Evolutionary conservation across 768 basidiomycete species (phyloP).

Genomic region (Termitomyces sp.): DNA sequence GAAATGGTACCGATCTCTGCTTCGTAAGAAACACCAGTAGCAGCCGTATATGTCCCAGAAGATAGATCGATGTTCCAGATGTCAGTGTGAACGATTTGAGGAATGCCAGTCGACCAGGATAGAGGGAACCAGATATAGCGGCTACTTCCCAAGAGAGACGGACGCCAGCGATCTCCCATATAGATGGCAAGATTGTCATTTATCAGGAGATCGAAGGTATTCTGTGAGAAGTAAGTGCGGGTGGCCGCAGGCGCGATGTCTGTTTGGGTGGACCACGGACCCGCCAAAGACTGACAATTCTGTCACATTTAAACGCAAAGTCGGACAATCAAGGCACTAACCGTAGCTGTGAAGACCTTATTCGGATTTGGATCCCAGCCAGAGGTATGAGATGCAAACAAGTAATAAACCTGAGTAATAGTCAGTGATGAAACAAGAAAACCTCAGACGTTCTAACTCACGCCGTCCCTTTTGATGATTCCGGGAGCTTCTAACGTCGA

Average conservation of each 20-base stretch:
- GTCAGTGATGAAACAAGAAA: neutral
- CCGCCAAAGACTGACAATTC: conserved; percentile 38
- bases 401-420: conserved; percentile 40
- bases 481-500: conserved; percentile 59
- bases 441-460: conserved; percentile 13
- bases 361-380: conserved; percentile 61
- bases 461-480: conserved; percentile 53
- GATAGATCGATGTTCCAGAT: conserved; percentile 50
- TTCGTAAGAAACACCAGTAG: conserved; percentile 48
- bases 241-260: conserved; percentile 49
- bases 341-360: conserved; percentile 49
- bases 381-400: conserved; percentile 56
- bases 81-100: conserved; percentile 49
- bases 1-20: conserved; percentile 47
- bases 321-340: conserved; percentile 18
- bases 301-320: neutral
- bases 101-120: conserved; percentile 47
- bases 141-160: conserved; percentile 47
- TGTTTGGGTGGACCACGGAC: conserved; percentile 50
- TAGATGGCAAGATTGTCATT: conserved; percentile 45
- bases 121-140: conserved; percentile 60
- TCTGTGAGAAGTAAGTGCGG: conserved; percentile 59
- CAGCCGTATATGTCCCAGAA: conserved; percentile 46
- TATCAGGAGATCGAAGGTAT: conserved; percentile 47
- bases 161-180: conserved; percentile 63